Base-by-base conservation (phyloP, 2,329 filamentous ascomycete species). In the Ceratocystis alfenasii region DNA sequence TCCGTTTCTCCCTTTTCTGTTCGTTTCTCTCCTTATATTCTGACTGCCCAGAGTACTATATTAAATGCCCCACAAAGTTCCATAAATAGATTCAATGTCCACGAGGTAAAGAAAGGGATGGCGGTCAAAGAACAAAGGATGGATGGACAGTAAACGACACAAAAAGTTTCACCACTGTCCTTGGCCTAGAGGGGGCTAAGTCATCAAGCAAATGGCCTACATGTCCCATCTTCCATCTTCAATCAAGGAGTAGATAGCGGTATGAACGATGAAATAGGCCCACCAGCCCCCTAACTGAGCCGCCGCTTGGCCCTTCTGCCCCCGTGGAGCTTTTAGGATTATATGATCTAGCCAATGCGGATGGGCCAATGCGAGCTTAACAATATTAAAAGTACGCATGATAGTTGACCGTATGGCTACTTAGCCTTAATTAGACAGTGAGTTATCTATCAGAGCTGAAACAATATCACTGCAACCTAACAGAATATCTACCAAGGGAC, bases 201-300 rank as follows among this genome's bases (percentile, higher is more conserved):
- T 3, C 36, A 41, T 41, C 36, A 41, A 12, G 36, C 36, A 41
- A 41, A 41, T 41, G 3, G 36, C 36, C 8, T 12, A 41, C 2
- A 36, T 36, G 33, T 12, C 33, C 33, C 33, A 12, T 36, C 33
- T 36, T 12, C 8, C 10, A 41, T 10, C 36, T 41, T 41, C 10
- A 41, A 41, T 41, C 33, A 41, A 41, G 10, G 36, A 41, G 36
- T 12, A 41, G 36, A 41, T 41, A 12, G 36, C 36, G 10, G 4
- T 41, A 12, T 41, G 36, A 12, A 3, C 36, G 10, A 12, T 12
- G 36, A 41, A n/a, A 50, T n/a, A 50, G 46, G 17, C 46, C 17
- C 46, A 50, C 46, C 46, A 50, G 46, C 46, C 46, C 46, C 46
- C 46, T 41, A 50, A 50, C 46, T 50, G 17, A 50, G 46, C 46